These are phyloP conservation scores for Kappamyces sp. DNA, from an alignment of 192 early-diverging fungal genomes.

Conservation along the genomic window DNA sequence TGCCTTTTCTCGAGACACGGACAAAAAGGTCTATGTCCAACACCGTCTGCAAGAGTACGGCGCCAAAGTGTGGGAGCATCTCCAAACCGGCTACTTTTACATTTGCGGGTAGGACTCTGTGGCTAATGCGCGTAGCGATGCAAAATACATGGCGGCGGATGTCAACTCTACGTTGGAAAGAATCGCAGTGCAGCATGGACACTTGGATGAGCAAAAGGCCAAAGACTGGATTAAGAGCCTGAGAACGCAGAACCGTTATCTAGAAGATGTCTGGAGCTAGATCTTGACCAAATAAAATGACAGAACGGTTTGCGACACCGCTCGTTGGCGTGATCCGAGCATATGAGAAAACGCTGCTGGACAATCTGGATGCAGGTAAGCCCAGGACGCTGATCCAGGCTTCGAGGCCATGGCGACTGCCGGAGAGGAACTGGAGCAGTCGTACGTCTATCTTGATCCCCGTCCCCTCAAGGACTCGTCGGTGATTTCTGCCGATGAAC, in stretches of 20 bases:
- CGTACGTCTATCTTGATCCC: too few species aligned
- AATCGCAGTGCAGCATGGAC: conserved; percentile 65
- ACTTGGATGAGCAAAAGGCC: conserved; percentile 57
- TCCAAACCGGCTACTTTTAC: conserved; percentile 78
- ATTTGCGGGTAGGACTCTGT: conserved; percentile 66
- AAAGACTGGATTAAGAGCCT: conserved; percentile 80
- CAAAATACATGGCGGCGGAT: conserved; percentile 93
- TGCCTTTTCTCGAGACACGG: conserved; percentile 78
- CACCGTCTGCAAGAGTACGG: conserved; percentile 73
- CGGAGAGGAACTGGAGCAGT: too few species aligned
- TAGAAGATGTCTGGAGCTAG: conserved; percentile 87
- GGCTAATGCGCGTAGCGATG: conserved; percentile 56
- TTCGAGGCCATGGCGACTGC: too few species aligned
- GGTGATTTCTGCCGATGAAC: too few species aligned
- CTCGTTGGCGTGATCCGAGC: too few species aligned
- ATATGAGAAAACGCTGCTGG: too few species aligned
- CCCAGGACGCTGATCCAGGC: too few species aligned
- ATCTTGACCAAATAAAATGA: background rate
- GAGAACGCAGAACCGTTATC: conserved; percentile 72
- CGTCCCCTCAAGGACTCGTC: too few species aligned
- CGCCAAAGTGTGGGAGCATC: conserved; percentile 72
- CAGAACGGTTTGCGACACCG: too few species aligned
- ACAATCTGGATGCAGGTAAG: too few species aligned
- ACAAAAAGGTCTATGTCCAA: conserved; percentile 94
- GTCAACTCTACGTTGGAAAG: conserved; percentile 61